Evolutionary conservation across 1,139 yeast genomes (phyloP), one percentile per base, ranked within the genome.

Genomic region (Saccharomyces pastorianus): DNA sequence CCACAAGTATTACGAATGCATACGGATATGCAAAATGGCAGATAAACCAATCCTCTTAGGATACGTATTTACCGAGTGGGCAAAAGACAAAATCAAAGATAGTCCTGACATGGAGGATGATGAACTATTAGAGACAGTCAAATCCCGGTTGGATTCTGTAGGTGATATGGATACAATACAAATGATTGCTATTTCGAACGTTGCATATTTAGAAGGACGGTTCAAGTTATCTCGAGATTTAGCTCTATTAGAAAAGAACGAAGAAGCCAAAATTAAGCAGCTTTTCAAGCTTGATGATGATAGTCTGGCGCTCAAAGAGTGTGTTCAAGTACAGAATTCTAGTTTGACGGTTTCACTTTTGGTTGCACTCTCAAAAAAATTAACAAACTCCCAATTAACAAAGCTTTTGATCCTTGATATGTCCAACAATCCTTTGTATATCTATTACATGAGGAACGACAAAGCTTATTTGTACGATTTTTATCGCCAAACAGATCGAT

Each of bases 191-290:
- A 81, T 93, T 41, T 83, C 95, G 0, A 76, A 77, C 17, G 76
- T 81, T 27, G 96, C 98, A 0, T 83, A 79, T 63, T 85, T 85
- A 60, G 97, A 93, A 68, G 99, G 99, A 1, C 75, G 98, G 38
- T 69, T 78, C 4, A 75, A 76, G 28, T 71, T 93, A 28, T 85
- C 96, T 32, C 81, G 84, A 55, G 72, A 79, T 50, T 69, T 91
- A 28, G 76, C 88, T 3, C 79, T 83, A 53, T 71, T 83, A 55
- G 98, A 93, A 64, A 85, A 88, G 0, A 75, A 84, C 4, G 78
- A 86, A 0, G 74, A 76, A 2, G 77, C 79, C 53, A 87, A 86
- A 59, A 79, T 90, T 0, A 79, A 82, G 13, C 75, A 85, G 55
- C 75, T 88, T 47, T 68, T 90, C 42, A 81, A 80, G 29, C 83